Evolutionary conservation across 2,329 filamentous ascomycete species (phyloP).

Genomic region (Fusarium nisikadoi): DNA sequence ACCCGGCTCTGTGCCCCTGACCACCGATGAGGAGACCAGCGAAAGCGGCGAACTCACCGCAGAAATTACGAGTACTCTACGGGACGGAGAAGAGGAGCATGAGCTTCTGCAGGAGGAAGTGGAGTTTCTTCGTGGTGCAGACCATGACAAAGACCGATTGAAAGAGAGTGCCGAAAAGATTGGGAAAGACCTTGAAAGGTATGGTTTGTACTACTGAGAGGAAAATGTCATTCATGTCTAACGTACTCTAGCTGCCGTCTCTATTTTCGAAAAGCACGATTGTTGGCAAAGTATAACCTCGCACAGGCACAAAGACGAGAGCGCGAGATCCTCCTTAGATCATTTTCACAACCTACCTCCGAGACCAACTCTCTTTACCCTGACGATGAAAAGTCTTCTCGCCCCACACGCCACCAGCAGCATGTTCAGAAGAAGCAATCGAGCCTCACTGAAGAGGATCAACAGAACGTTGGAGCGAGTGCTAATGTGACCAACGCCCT

Average conservation of each 20-base stretch:
- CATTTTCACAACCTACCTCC: conserved; percentile 61
- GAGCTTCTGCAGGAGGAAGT: conserved; percentile 84
- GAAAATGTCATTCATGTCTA: neutral
- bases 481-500: conserved; percentile 87
- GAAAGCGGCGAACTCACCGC: conserved; percentile 77
- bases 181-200: conserved; percentile 77
- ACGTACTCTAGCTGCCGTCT: conserved; percentile 61
- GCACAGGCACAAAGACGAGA: conserved; percentile 80
- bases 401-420: conserved; percentile 42
- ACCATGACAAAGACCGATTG: conserved; percentile 72
- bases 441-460: conserved; percentile 70
- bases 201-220: conserved; percentile 31
- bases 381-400: conserved; percentile 39
- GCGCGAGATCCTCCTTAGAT: conserved; percentile 78
- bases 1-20: conserved; percentile 66
- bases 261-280: conserved; percentile 83
- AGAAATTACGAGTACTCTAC: conserved; percentile 82
- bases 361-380: conserved; percentile 47
- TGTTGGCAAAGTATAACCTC: conserved; percentile 80
- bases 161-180: conserved; percentile 74
- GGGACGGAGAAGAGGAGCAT: conserved; percentile 84
- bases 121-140: conserved; percentile 69
- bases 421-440: conserved; percentile 47
- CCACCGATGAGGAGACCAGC: conserved; percentile 60
- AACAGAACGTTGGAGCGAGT: conserved; percentile 78